These are phyloP conservation scores for Flaveria ramosissima DNA, from an alignment of 129 eudicot genomes.

Conservation along the genomic window DNA sequence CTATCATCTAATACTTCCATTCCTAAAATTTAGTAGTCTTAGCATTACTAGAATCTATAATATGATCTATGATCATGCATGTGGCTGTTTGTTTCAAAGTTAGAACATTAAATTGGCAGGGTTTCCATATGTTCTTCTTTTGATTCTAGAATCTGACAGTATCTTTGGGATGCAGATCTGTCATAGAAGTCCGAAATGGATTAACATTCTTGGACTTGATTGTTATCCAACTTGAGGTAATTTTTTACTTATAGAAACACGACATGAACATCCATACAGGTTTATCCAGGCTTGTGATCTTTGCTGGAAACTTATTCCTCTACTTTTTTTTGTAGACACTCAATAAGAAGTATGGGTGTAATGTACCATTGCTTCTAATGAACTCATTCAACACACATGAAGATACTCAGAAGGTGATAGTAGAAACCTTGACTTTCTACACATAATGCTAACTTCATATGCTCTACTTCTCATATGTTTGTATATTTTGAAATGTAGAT, in stretches of 20 bases:
- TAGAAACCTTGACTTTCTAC: not conserved
- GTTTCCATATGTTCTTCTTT: not conserved
- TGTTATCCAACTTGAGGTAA: constrained; percentile 95
- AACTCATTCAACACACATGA: constrained; percentile 99
- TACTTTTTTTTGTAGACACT: constrained; percentile 54
- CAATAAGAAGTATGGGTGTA: constrained; percentile 88
- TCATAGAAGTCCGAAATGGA: constrained; percentile 95
- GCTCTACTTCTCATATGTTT: not conserved
- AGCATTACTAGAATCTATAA: constrained; percentile 10
- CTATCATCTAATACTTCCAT: constrained; percentile 8
- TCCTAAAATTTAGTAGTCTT: not conserved
- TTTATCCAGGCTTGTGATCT: constrained; percentile 9
- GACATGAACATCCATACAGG: not conserved
- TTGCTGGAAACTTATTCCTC: constrained; percentile 22
- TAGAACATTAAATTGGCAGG: constrained; percentile 12
- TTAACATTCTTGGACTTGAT: constrained; percentile 90
- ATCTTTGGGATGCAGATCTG: constrained; percentile 66
- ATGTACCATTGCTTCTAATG: constrained; percentile 90
- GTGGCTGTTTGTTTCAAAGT: constrained; percentile 7
- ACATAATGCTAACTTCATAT: not conserved
- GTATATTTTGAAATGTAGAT: constrained; percentile 47
- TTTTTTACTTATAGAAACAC: constrained; percentile 6
- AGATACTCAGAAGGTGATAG: constrained; percentile 83
- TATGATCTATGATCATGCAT: constrained; percentile 10
- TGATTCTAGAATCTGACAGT: constrained; percentile 17